A percentile compares a stretch with the other conserved stretches of the same genome.
These are phyloP conservation scores for Puccinellia tenuiflora DNA, from an alignment of 176 grass and related monocot genomes.

Conservation along the genomic window DNA sequence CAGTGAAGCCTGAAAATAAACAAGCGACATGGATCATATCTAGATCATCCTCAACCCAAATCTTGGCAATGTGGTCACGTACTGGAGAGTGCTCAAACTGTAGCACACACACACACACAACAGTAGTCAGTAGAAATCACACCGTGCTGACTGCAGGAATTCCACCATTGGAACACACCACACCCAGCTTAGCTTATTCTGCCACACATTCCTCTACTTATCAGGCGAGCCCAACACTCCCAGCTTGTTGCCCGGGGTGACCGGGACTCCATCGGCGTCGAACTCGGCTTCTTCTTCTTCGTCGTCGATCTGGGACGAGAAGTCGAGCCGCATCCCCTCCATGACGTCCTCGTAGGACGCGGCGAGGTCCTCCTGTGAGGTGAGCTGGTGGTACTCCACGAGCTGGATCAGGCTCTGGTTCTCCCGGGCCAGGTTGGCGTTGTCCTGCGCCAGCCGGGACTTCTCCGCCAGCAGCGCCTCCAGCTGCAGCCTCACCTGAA, in stretches of 20 bases:
- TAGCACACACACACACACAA: background rate
- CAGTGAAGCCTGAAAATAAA: no score
- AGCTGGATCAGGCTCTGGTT: constrained; percentile 85
- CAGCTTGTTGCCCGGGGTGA: constrained; percentile 29
- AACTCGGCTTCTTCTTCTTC: constrained; percentile 23
- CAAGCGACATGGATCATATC: background rate
- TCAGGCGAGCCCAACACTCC: background rate
- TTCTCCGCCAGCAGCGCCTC: constrained; percentile 85
- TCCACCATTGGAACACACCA: constrained; percentile 20
- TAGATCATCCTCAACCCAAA: constrained; percentile 4
- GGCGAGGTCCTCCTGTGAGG: constrained; percentile 66
- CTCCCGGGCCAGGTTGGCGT: constrained; percentile 66
- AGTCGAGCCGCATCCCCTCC: constrained; percentile 61
- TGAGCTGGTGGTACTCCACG: constrained; percentile 93
- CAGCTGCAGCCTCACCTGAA: constrained; percentile 76
- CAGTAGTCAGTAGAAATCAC: constrained; percentile 6
- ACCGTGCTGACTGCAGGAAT: background rate
- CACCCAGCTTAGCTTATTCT: background rate
- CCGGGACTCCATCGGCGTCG: background rate
- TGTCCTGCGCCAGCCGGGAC: constrained; percentile 80
- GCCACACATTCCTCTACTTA: background rate
- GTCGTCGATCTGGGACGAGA: constrained; percentile 43
- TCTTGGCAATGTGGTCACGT: background rate
- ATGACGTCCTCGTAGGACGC: constrained; percentile 69
- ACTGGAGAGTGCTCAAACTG: constrained; percentile 14